phyloP scores from a whole-genome alignment of 1,139 yeast species.

The Taphrina populina region DNA sequence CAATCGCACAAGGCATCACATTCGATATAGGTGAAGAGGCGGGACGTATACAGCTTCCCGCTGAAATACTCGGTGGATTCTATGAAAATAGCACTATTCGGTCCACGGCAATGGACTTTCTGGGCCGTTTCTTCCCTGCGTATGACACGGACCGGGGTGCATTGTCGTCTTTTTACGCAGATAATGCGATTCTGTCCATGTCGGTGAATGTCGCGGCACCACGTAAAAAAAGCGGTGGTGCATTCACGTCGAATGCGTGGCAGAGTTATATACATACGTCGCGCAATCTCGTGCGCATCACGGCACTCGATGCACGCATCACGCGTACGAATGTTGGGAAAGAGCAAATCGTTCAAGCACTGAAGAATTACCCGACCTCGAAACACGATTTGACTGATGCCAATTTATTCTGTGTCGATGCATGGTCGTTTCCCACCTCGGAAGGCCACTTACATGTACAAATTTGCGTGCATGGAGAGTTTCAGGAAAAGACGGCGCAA shows the following conservation, averaged over 20 bases:
- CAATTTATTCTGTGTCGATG: slow-evolving; percentile 69
- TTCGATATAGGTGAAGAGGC: slow-evolving; percentile 34
- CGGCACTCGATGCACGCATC: slow-evolving; percentile 57
- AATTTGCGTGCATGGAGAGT: slow-evolving; percentile 79
- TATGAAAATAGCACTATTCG: slow-evolving; percentile 79
- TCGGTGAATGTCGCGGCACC: slow-evolving; percentile 55
- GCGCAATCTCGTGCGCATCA: slow-evolving; percentile 70
- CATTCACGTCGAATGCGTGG: slow-evolving; percentile 41
- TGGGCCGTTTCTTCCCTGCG: slow-evolving; percentile 57
- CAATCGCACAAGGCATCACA: slow-evolving; percentile 65
- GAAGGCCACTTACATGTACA: slow-evolving; percentile 74
- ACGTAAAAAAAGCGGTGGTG: slow-evolving; percentile 43
- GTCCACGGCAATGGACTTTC: slow-evolving; percentile 67
- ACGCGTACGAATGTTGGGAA: slow-evolving; percentile 70
- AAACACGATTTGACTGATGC: slow-evolving; percentile 71
- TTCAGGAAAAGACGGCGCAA: slow-evolving; percentile 56
- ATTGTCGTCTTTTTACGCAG: slow-evolving; percentile 69
- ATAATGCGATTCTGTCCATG: slow-evolving; percentile 79
- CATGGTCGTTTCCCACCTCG: slow-evolving; percentile 53
- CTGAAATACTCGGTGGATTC: slow-evolving; percentile 57
- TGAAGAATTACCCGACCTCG: slow-evolving; percentile 69
- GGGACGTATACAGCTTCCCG: slow-evolving; percentile 52
- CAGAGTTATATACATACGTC: slow-evolving; percentile 54
- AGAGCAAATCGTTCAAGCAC: slow-evolving; percentile 60
- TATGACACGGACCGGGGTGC: slow-evolving; percentile 82